phyloP scores from a whole-genome alignment of 257 asterid genomes.

The Verbena officinalis region DNA sequence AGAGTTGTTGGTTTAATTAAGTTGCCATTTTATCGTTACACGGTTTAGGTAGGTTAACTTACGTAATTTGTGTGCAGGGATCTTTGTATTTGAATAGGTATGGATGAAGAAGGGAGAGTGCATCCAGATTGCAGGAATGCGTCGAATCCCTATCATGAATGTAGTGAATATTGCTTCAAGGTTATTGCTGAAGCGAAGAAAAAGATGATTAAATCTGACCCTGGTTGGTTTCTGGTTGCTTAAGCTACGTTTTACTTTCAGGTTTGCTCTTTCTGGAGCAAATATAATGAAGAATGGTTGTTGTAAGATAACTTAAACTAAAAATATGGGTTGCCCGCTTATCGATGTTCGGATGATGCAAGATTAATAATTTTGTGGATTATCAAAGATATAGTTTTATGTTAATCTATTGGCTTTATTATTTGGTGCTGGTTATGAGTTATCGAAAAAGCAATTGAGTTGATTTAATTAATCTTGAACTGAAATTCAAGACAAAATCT shows the following conservation, averaged over 20 bases:
- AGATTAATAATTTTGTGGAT: background rate
- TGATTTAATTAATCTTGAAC: background rate
- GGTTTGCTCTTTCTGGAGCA: background rate
- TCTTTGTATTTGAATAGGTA: background rate
- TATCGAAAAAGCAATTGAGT: background rate
- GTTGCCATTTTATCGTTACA: background rate
- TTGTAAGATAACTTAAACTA: background rate
- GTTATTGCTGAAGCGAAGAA: constrained; percentile 60
- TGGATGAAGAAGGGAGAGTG: constrained; percentile 58
- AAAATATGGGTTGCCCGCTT: no score
- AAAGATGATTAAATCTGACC: constrained; percentile 30
- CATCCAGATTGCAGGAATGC: constrained; percentile 77
- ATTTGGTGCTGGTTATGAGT: background rate
- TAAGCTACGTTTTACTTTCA: background rate
- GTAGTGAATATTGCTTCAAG: constrained; percentile 65
- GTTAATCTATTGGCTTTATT: background rate
- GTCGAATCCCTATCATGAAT: constrained; percentile 68
- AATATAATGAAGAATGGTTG: background rate
- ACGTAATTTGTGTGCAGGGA: background rate
- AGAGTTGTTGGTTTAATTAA: background rate
- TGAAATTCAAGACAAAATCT: background rate
- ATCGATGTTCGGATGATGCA: no score
- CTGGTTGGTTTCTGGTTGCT: constrained; percentile 34
- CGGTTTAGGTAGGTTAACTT: background rate
- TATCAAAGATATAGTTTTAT: background rate